Conservation (phyloP, 73 alveolate genomes). For the Paramecium sexaurelia region DNA sequence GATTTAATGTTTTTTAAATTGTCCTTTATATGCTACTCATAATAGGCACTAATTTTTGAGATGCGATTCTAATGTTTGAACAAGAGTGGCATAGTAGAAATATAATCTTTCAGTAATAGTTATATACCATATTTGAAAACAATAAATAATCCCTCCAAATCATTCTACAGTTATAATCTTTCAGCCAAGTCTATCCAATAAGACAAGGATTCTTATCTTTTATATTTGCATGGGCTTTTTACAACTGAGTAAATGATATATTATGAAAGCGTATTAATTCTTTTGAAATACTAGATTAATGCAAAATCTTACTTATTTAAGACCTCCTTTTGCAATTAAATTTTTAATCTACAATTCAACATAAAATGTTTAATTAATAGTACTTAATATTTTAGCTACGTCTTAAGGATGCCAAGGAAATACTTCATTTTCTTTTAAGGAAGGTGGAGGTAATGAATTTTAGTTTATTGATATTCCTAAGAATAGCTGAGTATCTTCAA, state of each 20-base stretch:
- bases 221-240: neutral
- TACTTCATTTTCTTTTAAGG: neutral
- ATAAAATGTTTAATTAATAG: neutral
- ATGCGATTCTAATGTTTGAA: neutral
- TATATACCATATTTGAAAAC: conserved; percentile 10
- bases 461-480: neutral
- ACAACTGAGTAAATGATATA: conserved; percentile 32
- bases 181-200: conserved; percentile 11
- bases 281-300: neutral
- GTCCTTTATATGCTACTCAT: neutral
- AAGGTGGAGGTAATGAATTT: neutral
- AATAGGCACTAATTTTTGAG: neutral
- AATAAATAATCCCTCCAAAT: conserved; percentile 11
- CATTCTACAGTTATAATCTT: neutral
- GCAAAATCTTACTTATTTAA: neutral
- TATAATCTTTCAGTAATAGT: neutral
- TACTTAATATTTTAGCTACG: neutral
- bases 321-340: neutral
- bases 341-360: neutral
- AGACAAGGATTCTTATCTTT: neutral
- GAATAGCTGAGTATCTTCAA: neutral
- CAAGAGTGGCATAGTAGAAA: neutral
- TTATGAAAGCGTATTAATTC: neutral
- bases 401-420: conserved; percentile 21
- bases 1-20: neutral